phyloP scores from a whole-genome alignment of 495 filamentous ascomycete genomes.

The Aspergillus baeticus region DNA sequence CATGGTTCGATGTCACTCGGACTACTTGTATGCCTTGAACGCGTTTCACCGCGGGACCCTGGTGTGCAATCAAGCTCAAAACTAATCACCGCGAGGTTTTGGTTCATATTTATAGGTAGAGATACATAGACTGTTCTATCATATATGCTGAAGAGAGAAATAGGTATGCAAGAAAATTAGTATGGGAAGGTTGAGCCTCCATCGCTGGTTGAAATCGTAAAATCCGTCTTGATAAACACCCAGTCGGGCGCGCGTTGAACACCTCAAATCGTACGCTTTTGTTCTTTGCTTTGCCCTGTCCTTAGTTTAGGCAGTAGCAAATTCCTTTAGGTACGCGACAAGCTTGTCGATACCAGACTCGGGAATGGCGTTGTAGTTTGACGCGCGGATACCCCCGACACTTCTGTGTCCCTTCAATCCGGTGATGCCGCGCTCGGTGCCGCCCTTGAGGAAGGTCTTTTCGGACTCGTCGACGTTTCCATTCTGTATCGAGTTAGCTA shows the following conservation, averaged over 20 bases:
- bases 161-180: background rate
- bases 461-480: constrained; percentile 63
- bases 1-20: too few relatives aligned
- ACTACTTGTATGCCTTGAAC: too few relatives aligned
- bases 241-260: constrained; percentile 10
- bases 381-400: constrained; percentile 55
- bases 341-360: constrained; percentile 58
- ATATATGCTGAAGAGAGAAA: background rate
- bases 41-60: too few relatives aligned
- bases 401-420: constrained; percentile 83
- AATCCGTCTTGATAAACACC: background rate
- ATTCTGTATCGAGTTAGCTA: constrained; percentile 18
- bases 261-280: constrained; percentile 27
- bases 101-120: too few relatives aligned
- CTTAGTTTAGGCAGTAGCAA: constrained; percentile 25
- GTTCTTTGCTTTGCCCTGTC: background rate
- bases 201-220: background rate
- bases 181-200: constrained; percentile 15
- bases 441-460: constrained; percentile 74
- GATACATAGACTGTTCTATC: background rate
- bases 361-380: constrained; percentile 61
- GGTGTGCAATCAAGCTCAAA: too few relatives aligned
- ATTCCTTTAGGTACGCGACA: constrained; percentile 54
- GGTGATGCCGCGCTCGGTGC: constrained; percentile 57
- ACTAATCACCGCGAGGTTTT: too few relatives aligned